These are phyloP conservation scores for Gyromitra esculenta DNA, from an alignment of 2,329 filamentous ascomycete genomes.

Conservation along the genomic window DNA sequence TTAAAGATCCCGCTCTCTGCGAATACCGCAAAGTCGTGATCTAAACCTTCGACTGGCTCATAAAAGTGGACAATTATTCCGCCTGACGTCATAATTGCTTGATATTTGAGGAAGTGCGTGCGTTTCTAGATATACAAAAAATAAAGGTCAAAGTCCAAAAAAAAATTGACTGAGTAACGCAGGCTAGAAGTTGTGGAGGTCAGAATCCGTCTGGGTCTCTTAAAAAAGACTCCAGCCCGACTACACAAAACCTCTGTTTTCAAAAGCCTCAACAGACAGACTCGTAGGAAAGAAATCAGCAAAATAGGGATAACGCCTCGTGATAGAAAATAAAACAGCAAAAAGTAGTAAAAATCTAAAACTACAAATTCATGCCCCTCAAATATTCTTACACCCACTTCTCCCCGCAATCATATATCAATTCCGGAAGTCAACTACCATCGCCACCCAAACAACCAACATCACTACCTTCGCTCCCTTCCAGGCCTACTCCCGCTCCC, in stretches of 20 bases:
- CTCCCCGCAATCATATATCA: not conserved
- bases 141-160: too few relatives aligned
- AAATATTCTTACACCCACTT: not conserved
- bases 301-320: not conserved
- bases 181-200: too few relatives aligned
- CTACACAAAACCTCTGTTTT: not conserved
- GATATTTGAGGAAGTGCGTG: slow-evolving; percentile 12
- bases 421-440: not conserved
- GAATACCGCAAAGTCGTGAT: slow-evolving; percentile 19
- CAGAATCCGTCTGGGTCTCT: too few relatives aligned
- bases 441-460: not conserved
- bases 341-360: slow-evolving; percentile 2
- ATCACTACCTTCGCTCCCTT: not conserved
- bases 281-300: not conserved
- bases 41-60: slow-evolving; percentile 8
- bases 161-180: too few relatives aligned
- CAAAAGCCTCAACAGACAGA: not conserved
- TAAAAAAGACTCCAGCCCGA: too few relatives aligned
- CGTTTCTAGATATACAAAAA: not conserved
- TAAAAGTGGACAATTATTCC: slow-evolving; percentile 28
- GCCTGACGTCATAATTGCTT: slow-evolving; percentile 12
- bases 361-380: not conserved
- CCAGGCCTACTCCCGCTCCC: not conserved
- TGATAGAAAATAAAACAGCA: not conserved
- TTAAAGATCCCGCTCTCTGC: slow-evolving; percentile 4